phyloP scores from a whole-genome alignment of 2,329 filamentous ascomycete genomes.

The Cyphellophora attinorum region DNA sequence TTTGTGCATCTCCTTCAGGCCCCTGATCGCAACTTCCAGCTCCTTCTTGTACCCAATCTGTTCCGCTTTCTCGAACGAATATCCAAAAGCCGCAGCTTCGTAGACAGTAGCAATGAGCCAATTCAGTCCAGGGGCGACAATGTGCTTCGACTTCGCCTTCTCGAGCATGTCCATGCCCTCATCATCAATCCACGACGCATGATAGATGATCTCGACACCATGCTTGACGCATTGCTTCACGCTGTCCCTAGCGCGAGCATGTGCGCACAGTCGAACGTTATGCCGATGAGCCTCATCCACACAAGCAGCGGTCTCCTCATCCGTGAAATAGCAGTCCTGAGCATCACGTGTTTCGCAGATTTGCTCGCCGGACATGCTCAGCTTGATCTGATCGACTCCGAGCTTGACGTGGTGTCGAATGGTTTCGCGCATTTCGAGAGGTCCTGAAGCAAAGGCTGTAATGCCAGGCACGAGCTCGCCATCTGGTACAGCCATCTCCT shows the following conservation, averaged over 20 bases:
- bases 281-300: conserved; percentile 36
- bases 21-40: conserved; percentile 29
- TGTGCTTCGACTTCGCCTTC: conserved; percentile 27
- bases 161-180: conserved; percentile 27
- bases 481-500: conserved; percentile 37
- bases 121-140: conserved; percentile 36
- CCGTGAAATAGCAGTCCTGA: conserved; percentile 37
- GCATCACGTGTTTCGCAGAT: conserved; percentile 25
- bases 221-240: conserved; percentile 34
- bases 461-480: conserved; percentile 36
- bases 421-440: conserved; percentile 30
- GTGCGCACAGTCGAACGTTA: conserved; percentile 29
- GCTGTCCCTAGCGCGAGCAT: conserved; percentile 35
- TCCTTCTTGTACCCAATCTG: conserved; percentile 35
- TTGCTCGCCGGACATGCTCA: conserved; percentile 33
- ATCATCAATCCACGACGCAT: conserved; percentile 37
- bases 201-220: conserved; percentile 40
- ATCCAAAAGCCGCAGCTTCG: conserved; percentile 31
- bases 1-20: conserved; percentile 35
- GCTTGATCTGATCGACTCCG: conserved; percentile 36
- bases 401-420: conserved; percentile 27
- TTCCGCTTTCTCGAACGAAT: conserved; percentile 32
- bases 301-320: conserved; percentile 38
- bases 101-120: conserved; percentile 31
- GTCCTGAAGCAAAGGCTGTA: conserved; percentile 33